phyloP scores from a whole-genome alignment of 768 basidiomycete genomes.

The Trametes sanguinea region DNA sequence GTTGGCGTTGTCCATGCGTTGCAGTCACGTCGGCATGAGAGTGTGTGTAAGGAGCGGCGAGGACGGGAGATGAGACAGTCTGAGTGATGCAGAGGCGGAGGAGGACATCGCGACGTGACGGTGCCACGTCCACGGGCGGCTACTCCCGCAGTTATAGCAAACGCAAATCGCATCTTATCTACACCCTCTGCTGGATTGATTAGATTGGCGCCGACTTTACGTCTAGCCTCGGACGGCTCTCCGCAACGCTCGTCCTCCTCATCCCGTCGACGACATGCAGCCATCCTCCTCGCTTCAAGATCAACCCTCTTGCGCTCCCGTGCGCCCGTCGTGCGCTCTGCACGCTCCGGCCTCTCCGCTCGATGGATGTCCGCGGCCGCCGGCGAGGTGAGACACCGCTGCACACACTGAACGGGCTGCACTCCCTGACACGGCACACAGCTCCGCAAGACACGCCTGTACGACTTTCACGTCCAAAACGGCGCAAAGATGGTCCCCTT shows the following conservation, averaged over 20 bases:
- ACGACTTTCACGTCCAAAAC: slow-evolving; percentile 84
- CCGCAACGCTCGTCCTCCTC: slow-evolving; percentile 4
- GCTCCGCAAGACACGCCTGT: slow-evolving; percentile 71
- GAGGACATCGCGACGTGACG: not conserved
- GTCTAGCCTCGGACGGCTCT: not conserved
- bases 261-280: not conserved
- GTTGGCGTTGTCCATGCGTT: slow-evolving; percentile 24
- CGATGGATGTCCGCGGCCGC: slow-evolving; percentile 7
- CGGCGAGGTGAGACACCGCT: not conserved
- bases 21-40: slow-evolving; percentile 16
- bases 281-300: not conserved
- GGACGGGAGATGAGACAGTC: not conserved
- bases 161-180: not conserved
- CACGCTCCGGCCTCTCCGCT: not conserved
- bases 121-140: slow-evolving; percentile 8
- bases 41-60: not conserved
- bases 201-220: slow-evolving; percentile 4
- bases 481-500: slow-evolving; percentile 96
- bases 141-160: not conserved
- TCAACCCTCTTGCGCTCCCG: not conserved
- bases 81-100: not conserved
- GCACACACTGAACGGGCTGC: not conserved
- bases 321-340: not conserved
- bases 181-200: not conserved
- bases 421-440: slow-evolving; percentile 23